Evolutionary conservation across 129 eudicot species (phyloP).

Genomic region (Lactuca saligna): DNA sequence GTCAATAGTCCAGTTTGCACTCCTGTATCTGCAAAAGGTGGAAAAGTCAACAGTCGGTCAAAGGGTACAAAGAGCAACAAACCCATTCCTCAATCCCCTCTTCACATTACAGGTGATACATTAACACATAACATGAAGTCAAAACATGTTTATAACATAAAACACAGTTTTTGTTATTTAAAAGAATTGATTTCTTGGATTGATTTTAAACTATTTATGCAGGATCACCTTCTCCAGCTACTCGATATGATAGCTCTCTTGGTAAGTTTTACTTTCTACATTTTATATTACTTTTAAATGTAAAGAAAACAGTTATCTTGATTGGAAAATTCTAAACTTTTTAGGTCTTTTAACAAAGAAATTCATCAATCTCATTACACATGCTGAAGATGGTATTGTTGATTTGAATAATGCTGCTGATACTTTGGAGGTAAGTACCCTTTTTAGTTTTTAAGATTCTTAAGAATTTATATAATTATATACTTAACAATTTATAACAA

Average conservation of each 20-base stretch:
- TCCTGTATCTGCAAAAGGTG: slow-evolving; percentile 79
- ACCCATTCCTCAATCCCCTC: slow-evolving; percentile 73
- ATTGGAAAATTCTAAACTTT: neutral
- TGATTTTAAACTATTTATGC: slow-evolving; percentile 25
- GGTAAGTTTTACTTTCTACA: slow-evolving; percentile 43
- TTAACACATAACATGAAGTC: neutral
- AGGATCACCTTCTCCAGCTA: slow-evolving; percentile 85
- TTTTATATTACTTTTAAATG: neutral
- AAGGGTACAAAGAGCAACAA: slow-evolving; percentile 53
- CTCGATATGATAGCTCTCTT: slow-evolving; percentile 94
- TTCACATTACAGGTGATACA: slow-evolving; percentile 66
- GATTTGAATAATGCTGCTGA: slow-evolving; percentile 97
- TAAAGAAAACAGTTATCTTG: too few relatives aligned
- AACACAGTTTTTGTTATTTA: neutral
- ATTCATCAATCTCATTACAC: slow-evolving; percentile 75
- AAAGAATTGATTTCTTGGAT: neutral
- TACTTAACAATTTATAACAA: neutral
- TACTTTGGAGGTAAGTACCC: slow-evolving; percentile 66
- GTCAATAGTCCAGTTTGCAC: slow-evolving; percentile 41
- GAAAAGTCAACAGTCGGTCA: slow-evolving; percentile 51
- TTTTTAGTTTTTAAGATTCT: neutral
- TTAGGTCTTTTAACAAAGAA: slow-evolving; percentile 89
- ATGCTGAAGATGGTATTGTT: slow-evolving; percentile 93
- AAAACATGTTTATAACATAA: neutral
- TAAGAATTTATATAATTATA: neutral